These are phyloP conservation scores for Schizosaccharomyces osmophilus DNA, from an alignment of 805 yeast species.

Conservation along the genomic window DNA sequence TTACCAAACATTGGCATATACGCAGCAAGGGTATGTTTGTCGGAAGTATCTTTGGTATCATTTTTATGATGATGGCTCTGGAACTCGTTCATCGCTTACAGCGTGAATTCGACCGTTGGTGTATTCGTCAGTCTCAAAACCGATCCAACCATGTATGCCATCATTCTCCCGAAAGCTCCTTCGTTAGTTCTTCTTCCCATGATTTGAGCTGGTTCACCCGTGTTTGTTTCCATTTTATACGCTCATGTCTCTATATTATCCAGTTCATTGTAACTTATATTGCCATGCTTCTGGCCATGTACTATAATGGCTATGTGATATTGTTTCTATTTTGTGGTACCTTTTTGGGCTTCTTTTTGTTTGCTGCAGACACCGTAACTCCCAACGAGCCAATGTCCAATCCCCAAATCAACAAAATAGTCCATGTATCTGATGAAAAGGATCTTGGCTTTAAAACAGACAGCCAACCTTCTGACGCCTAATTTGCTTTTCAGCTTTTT, in stretches of 20 bases:
- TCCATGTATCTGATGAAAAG: not conserved
- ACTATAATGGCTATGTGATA: conserved; percentile 41
- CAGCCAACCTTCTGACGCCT: not conserved
- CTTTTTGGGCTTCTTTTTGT: conserved; percentile 26
- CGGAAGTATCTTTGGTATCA: conserved; percentile 51
- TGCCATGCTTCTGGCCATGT: conserved; percentile 51
- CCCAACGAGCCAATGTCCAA: not conserved
- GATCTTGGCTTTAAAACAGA: not conserved
- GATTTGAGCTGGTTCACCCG: not conserved
- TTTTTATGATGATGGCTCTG: conserved; percentile 29
- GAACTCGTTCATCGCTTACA: conserved; percentile 33
- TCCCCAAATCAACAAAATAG: not conserved
- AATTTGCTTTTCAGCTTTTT: too few species aligned
- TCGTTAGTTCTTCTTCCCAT: not conserved
- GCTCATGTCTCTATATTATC: conserved; percentile 26
- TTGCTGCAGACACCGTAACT: conserved; percentile 10
- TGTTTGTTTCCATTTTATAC: conserved; percentile 19
- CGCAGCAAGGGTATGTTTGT: conserved; percentile 36
- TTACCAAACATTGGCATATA: conserved; percentile 40
- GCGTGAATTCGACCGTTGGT: conserved; percentile 20
- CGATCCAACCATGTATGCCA: not conserved
- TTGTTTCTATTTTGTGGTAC: conserved; percentile 33
- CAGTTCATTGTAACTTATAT: conserved; percentile 43
- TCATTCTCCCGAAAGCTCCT: not conserved
- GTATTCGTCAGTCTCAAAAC: conserved; percentile 16